phyloP scores from a whole-genome alignment of 192 early-diverging fungal genomes.

The Backusella luteola region DNA sequence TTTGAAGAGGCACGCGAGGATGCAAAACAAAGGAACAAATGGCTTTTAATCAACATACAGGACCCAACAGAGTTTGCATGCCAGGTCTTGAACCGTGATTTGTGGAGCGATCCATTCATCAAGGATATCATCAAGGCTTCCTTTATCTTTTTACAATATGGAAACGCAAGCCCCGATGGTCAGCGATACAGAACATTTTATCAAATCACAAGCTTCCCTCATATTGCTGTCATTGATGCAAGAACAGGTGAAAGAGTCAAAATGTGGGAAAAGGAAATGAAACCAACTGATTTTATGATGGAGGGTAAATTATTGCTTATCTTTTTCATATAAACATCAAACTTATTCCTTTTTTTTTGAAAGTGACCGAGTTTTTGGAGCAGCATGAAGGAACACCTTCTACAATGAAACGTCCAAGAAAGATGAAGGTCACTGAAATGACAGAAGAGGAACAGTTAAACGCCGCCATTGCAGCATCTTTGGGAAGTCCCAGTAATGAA shows the following conservation, averaged over 20 bases:
- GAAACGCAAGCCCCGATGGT: conserved; percentile 67
- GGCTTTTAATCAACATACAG: conserved; percentile 87
- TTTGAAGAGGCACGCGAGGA: conserved; percentile 59
- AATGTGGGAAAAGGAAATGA: conserved; percentile 57
- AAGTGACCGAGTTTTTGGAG: conserved; percentile 63
- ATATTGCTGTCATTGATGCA: conserved; percentile 88
- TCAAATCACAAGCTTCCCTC: conserved; percentile 67
- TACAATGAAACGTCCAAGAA: conserved; percentile 25
- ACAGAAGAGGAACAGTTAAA: conserved; percentile 89
- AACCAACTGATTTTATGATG: conserved; percentile 67
- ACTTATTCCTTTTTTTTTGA: not conserved
- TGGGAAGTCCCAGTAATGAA: conserved; percentile 22
- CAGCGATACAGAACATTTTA: conserved; percentile 72
- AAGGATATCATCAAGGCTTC: conserved; percentile 73
- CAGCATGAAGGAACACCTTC: conserved; percentile 7
- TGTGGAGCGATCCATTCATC: conserved; percentile 81
- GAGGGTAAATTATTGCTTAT: conserved; percentile 47
- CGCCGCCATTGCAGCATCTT: conserved; percentile 79
- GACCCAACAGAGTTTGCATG: conserved; percentile 83
- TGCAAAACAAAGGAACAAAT: conserved; percentile 64
- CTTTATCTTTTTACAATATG: conserved; percentile 86
- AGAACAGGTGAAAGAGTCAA: conserved; percentile 85
- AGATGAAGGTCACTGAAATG: conserved; percentile 62
- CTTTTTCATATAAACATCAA: not conserved
- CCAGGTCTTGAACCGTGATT: conserved; percentile 89